phyloP scores from a whole-genome alignment of 2,329 filamentous ascomycete genomes.

The Fusarium bulbicola region DNA sequence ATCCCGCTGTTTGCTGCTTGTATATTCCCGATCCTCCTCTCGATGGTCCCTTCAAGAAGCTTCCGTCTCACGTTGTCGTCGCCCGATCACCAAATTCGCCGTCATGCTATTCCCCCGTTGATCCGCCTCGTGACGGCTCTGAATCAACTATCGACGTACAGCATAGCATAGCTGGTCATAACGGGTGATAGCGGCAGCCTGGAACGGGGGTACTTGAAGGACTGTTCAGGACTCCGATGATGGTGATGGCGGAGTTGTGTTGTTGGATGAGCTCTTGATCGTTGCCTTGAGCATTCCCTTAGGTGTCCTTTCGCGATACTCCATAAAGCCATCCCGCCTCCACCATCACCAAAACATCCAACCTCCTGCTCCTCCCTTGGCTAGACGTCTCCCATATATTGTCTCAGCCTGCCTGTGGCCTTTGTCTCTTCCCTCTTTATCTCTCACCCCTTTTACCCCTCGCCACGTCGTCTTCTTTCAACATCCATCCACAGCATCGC shows the following conservation, averaged over 20 bases:
- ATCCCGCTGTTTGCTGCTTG: slow-evolving; percentile 17
- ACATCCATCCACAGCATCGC: slow-evolving; percentile 17
- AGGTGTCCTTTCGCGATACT: slow-evolving; percentile 44
- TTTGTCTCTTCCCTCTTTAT: slow-evolving; percentile 23
- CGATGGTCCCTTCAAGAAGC: slow-evolving; percentile 35
- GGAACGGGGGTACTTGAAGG: slow-evolving; percentile 1
- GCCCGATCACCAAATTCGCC: slow-evolving; percentile 22
- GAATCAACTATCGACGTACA: slow-evolving; percentile 20
- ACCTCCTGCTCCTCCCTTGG: slow-evolving; percentile 33
- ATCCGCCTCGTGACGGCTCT: slow-evolving; percentile 33
- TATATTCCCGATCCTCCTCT: slow-evolving; percentile 18
- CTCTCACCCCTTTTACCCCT: slow-evolving; percentile 24
- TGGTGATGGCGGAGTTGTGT: slow-evolving; percentile 12
- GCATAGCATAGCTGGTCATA: slow-evolving; percentile 27
- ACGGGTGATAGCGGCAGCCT: slow-evolving; percentile 29
- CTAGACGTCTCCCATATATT: slow-evolving; percentile 19
- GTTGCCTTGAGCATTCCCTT: slow-evolving; percentile 40
- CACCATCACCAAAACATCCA: slow-evolving; percentile 37
- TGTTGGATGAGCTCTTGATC: slow-evolving; percentile 25
- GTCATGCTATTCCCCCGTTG: slow-evolving; percentile 28
- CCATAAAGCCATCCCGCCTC: slow-evolving; percentile 38
- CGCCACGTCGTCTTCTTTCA: slow-evolving; percentile 24
- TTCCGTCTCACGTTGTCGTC: slow-evolving; percentile 26
- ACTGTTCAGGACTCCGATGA: slow-evolving; percentile 7
- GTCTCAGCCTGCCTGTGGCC: slow-evolving; percentile 25